These are phyloP conservation scores for Emmonsiellopsis sp. DNA, from an alignment of 2,329 filamentous ascomycete species.

Conservation along the genomic window DNA sequence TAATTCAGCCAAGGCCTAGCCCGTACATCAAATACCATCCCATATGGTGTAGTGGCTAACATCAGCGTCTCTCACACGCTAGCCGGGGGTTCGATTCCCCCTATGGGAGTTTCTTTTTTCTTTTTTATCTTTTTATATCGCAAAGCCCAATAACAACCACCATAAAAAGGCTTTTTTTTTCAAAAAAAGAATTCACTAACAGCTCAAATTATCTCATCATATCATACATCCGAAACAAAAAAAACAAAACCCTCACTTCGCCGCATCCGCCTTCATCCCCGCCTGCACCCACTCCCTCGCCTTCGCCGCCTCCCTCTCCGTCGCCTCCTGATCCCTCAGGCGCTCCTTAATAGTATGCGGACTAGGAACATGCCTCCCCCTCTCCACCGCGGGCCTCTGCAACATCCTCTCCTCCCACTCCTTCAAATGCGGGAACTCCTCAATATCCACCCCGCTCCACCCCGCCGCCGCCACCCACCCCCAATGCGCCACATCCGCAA, in stretches of 20 bases:
- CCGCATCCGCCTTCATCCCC: constrained; percentile 59
- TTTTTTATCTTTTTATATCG: not conserved
- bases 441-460: constrained; percentile 57
- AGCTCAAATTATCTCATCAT: no score
- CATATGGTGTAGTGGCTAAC: not conserved
- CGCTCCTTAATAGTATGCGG: constrained; percentile 53
- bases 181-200: no score
- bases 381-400: constrained; percentile 61
- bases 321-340: constrained; percentile 44
- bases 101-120: not conserved
- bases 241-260: constrained; percentile 27
- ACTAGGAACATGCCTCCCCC: constrained; percentile 63
- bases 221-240: not conserved
- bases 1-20: not conserved
- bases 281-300: constrained; percentile 56
- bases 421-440: constrained; percentile 65
- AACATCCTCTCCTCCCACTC: constrained; percentile 67
- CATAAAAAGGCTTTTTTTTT: no score
- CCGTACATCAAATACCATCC: not conserved
- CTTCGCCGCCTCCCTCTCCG: constrained; percentile 46
- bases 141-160: no score
- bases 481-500: constrained; percentile 70
- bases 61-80: no score
- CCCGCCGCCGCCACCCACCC: constrained; percentile 60
- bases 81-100: not conserved